A percentile compares a stretch with the other conserved stretches of the same genome.
Conservation (phyloP, 352 stramenopile species). For the Globisporangium middletonii region DNA sequence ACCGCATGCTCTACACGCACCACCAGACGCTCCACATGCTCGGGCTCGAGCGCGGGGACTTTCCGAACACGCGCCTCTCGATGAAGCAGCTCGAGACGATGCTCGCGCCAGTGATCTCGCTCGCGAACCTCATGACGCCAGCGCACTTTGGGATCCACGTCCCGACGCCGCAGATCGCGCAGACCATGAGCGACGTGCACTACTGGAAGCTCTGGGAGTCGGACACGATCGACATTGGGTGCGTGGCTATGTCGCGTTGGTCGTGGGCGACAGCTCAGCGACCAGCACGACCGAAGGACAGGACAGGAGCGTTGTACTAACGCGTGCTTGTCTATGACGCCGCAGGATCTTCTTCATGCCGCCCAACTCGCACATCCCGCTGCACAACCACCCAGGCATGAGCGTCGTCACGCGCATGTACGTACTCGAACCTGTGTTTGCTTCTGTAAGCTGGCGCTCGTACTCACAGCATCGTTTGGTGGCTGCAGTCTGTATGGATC, state of each 20-base stretch:
- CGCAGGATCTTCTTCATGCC: conserved; percentile 80
- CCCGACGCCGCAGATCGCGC: conserved; percentile 53
- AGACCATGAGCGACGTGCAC: conserved; percentile 72
- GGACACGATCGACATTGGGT: conserved; percentile 79
- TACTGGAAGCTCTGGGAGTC: conserved; percentile 86
- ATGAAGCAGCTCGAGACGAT: conserved; percentile 68
- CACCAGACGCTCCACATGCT: conserved; percentile 48
- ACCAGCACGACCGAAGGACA: too few relatives aligned
- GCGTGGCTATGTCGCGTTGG: background rate
- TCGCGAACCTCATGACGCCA: conserved; percentile 48
- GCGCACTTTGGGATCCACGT: conserved; percentile 72
- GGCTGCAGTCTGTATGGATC: conserved; percentile 58
- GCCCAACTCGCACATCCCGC: conserved; percentile 60
- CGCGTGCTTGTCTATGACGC: conserved; percentile 2
- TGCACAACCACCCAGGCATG: conserved; percentile 84
- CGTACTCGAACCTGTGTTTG: conserved; percentile 4
- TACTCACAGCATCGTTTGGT: background rate
- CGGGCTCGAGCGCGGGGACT: conserved; percentile 37
- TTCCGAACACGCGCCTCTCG: conserved; percentile 67
- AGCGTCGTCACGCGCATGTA: conserved; percentile 81
- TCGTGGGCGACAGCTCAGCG: background rate
- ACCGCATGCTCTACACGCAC: conserved; percentile 61
- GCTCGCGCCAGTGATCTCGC: conserved; percentile 47
- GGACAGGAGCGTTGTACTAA: too few relatives aligned
- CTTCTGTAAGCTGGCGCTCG: too few relatives aligned